These are phyloP conservation scores for Gentiana macrophylla DNA, from an alignment of 257 asterid species.

Conservation along the genomic window DNA sequence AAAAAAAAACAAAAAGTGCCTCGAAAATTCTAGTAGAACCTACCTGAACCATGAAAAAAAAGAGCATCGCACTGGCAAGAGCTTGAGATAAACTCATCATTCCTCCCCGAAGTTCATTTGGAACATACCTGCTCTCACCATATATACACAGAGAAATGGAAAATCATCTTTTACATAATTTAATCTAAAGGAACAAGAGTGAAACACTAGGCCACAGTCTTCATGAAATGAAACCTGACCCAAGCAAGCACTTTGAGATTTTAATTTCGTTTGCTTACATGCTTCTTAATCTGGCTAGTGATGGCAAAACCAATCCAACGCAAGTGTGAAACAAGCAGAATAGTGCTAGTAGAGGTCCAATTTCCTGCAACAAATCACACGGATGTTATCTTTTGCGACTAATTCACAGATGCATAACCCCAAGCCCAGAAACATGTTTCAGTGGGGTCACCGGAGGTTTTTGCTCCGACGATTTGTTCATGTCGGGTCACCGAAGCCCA, in stretches of 20 bases:
- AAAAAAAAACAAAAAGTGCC: background rate
- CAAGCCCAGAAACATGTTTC: no score
- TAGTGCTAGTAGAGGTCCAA: constrained; percentile 54
- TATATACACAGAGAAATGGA: constrained; percentile 3
- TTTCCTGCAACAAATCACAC: constrained; percentile 41
- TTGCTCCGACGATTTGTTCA: no score
- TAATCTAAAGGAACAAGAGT: background rate
- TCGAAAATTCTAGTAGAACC: constrained; percentile 4
- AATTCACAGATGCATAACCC: background rate
- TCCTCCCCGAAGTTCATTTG: constrained; percentile 92
- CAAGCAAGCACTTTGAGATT: background rate
- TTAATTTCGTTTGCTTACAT: constrained; percentile 31
- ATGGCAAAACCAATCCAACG: constrained; percentile 67
- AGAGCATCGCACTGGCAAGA: constrained; percentile 57
- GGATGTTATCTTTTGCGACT: constrained; percentile 2
- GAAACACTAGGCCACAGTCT: background rate
- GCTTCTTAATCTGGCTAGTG: constrained; percentile 90
- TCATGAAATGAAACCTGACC: background rate
- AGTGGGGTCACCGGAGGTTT: no score
- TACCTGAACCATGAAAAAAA: constrained; percentile 63
- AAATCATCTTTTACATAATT: constrained; percentile 1
- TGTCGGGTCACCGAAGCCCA: no score
- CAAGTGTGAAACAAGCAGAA: constrained; percentile 72
- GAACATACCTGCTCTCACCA: constrained; percentile 57
- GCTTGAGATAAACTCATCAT: constrained; percentile 65